Percentiles rank a stretch among this genome's conserved stretches.
phyloP scores from a whole-genome alignment of 2,329 filamentous ascomycete species.

The Arachnopeziza araneosa region DNA sequence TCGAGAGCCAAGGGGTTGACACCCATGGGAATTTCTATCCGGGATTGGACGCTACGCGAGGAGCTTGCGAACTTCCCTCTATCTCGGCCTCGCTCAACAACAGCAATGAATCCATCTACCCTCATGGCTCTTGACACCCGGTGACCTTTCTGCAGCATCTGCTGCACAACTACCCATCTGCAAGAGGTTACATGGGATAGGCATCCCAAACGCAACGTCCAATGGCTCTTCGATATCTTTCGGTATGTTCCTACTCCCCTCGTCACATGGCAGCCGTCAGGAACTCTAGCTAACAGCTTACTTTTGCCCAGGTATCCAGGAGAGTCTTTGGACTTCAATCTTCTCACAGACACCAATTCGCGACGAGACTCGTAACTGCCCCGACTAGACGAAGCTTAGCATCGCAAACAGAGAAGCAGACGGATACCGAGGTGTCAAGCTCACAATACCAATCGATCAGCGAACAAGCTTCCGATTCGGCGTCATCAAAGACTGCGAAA shows the following conservation, averaged over 20 bases:
- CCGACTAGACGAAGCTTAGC: slow-evolving; percentile 9
- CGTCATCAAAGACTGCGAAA: slow-evolving; percentile 8
- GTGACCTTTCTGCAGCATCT: slow-evolving; percentile 28
- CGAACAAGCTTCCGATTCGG: slow-evolving; percentile 14
- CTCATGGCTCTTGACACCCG: slow-evolving; percentile 24
- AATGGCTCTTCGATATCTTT: slow-evolving; percentile 24
- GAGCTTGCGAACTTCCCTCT: not conserved
- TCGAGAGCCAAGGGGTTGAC: not conserved
- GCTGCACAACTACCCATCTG: slow-evolving; percentile 21
- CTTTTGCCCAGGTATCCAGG: not conserved
- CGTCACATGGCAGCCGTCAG: slow-evolving; percentile 1
- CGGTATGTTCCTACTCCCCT: slow-evolving; percentile 14
- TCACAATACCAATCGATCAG: slow-evolving; percentile 6
- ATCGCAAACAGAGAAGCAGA: slow-evolving; percentile 7
- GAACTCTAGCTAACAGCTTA: slow-evolving; percentile 13
- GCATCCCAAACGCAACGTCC: slow-evolving; percentile 2
- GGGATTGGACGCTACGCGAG: not conserved
- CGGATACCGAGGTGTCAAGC: slow-evolving; percentile 9
- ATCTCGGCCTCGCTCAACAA: not conserved
- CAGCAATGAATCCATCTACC: not conserved
- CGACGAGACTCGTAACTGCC: not conserved
- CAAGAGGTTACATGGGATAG: slow-evolving; percentile 1
- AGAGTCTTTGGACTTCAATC: slow-evolving; percentile 4
- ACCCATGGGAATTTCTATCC: not conserved
- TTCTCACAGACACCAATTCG: not conserved